A percentile compares a stretch with the other conserved stretches of the same genome.
Evolutionary conservation across 805 yeast species (phyloP).

Genomic region (Ogataea philodendri): DNA sequence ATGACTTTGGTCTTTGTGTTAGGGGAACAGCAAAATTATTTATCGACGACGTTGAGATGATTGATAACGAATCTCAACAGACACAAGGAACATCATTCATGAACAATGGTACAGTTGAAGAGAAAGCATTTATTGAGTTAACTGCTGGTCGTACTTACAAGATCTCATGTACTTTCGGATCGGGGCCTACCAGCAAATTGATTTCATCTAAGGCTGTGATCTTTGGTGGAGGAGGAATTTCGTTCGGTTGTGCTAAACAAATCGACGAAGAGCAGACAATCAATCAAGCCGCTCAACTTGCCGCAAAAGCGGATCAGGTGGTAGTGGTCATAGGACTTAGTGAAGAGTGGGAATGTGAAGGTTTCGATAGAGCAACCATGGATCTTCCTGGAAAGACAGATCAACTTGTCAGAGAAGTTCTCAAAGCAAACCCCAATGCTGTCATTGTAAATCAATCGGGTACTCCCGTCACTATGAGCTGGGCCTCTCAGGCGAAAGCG

Average conservation of each 20-base stretch:
- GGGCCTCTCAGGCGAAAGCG: constrained; percentile 42
- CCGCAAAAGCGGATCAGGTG: constrained; percentile 52
- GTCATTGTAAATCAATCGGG: constrained; percentile 59
- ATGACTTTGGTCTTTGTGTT: constrained; percentile 39
- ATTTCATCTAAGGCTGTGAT: constrained; percentile 20
- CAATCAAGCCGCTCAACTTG: constrained; percentile 45
- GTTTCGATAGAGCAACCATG: constrained; percentile 52
- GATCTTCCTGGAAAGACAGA: constrained; percentile 49
- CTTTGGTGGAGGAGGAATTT: constrained; percentile 36
- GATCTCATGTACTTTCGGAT: constrained; percentile 41
- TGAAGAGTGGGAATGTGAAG: constrained; percentile 59
- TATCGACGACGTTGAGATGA: constrained; percentile 41
- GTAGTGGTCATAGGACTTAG: constrained; percentile 51
- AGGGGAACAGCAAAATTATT: constrained; percentile 44
- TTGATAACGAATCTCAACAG: constrained; percentile 46
- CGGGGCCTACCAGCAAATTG: constrained; percentile 37
- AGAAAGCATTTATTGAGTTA: constrained; percentile 25
- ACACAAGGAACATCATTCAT: constrained; percentile 39
- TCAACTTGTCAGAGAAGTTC: constrained; percentile 43
- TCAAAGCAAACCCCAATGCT: constrained; percentile 47
- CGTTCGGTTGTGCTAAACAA: constrained; percentile 21
- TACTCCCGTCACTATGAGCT: constrained; percentile 60
- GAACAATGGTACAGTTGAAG: constrained; percentile 32
- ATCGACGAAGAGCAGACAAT: constrained; percentile 35
- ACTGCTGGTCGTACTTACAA: constrained; percentile 36